Conservation (phyloP, 768 basidiomycete genomes). For the Pulveroboletus frians region DNA sequence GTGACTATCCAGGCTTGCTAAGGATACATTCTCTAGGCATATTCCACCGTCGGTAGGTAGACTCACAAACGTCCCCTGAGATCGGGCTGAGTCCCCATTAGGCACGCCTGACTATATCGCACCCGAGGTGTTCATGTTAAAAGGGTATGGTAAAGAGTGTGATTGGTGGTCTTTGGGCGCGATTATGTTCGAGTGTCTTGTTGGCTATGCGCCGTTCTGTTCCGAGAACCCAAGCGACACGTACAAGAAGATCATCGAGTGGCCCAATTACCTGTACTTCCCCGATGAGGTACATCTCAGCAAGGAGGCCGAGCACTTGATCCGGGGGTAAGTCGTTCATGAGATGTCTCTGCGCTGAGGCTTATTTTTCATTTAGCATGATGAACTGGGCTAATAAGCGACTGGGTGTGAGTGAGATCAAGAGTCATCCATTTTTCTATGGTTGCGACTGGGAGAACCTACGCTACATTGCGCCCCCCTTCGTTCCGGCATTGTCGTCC, state of each 20-base stretch:
- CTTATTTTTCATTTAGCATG: conserved; percentile 46
- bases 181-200: conserved; percentile 98
- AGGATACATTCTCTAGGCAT: conserved; percentile 55
- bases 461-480: conserved; percentile 91
- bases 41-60: conserved; percentile 69
- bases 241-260: conserved; percentile 97
- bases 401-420: conserved; percentile 79
- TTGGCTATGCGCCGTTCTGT: conserved; percentile 98
- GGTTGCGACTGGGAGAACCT: conserved; percentile 93
- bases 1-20: background rate
- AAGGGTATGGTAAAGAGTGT: conserved; percentile 97
- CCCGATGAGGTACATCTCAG: conserved; percentile 95
- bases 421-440: conserved; percentile 88
- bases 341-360: background rate
- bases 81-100: conserved; percentile 8
- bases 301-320: conserved; percentile 85
- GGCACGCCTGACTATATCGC: conserved; percentile 66
- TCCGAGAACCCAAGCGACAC: conserved; percentile 95
- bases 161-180: conserved; percentile 99
- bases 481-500: conserved; percentile 88
- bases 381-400: conserved; percentile 79
- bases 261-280: conserved; percentile 87
- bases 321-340: conserved; percentile 57
- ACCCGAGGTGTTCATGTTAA: conserved; percentile 94
- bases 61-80: background rate